These are phyloP conservation scores for Scutellaria minor DNA, from an alignment of 257 asterid species.

Conservation along the genomic window DNA sequence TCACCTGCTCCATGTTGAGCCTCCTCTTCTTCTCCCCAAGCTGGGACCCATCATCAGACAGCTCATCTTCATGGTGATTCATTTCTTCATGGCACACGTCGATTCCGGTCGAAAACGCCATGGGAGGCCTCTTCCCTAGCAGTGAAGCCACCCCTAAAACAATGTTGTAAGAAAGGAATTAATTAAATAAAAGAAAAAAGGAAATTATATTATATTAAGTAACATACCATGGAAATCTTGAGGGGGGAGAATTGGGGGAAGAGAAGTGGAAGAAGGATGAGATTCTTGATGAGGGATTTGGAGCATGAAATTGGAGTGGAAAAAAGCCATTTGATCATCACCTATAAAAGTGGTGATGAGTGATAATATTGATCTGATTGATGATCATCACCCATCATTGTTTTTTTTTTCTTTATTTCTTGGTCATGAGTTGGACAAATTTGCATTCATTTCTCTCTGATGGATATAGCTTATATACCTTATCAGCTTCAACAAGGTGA, in stretches of 20 bases:
- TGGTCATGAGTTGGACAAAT: constrained; percentile 34
- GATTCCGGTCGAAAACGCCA: constrained; percentile 41
- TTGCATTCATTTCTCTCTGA: constrained; percentile 44
- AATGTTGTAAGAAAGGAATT: not conserved
- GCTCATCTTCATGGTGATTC: constrained; percentile 46
- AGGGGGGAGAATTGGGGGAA: constrained; percentile 47
- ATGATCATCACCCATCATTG: constrained; percentile 27
- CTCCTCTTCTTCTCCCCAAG: constrained; percentile 66
- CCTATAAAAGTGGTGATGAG: not conserved
- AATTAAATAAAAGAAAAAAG: not conserved
- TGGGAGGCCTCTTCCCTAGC: constrained; percentile 49
- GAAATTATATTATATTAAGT: not conserved
- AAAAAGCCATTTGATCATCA: constrained; percentile 66
- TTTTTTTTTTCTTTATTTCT: not conserved
- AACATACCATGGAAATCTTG: constrained; percentile 55
- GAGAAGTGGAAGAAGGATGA: constrained; percentile 43
- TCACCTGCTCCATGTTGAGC: constrained; percentile 68
- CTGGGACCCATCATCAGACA: constrained; percentile 59
- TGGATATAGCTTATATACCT: constrained; percentile 60
- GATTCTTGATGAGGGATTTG: constrained; percentile 63
- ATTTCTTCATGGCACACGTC: constrained; percentile 40
- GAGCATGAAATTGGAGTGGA: constrained; percentile 80
- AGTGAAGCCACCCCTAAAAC: constrained; percentile 46
- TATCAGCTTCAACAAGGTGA: constrained; percentile 37
- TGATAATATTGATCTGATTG: not conserved